phyloP scores from a whole-genome alignment of 2,329 filamentous ascomycete genomes.

The Hypoxylon sp. region DNA sequence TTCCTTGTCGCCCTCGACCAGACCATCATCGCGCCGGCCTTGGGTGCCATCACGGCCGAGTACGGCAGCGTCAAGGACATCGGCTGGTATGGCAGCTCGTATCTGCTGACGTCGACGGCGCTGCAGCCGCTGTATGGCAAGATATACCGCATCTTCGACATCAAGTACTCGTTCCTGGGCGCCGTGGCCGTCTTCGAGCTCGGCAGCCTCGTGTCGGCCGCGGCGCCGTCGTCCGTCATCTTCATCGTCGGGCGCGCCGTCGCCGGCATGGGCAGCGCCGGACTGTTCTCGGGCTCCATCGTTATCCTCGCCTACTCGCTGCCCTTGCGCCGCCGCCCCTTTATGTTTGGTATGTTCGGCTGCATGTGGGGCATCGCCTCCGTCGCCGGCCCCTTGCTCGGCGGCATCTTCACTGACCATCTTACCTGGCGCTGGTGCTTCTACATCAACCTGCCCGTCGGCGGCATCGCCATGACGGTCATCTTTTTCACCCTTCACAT shows the following conservation, averaged over 20 bases:
- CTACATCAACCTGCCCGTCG: constrained; percentile 38
- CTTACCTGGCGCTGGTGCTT: constrained; percentile 38
- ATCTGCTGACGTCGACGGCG: constrained; percentile 38
- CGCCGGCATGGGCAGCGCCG: constrained; percentile 45
- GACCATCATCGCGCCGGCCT: constrained; percentile 37
- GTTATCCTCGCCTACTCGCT: constrained; percentile 33
- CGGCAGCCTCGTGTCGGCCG: constrained; percentile 48
- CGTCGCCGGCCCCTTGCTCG: constrained; percentile 32
- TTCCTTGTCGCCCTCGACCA: constrained; percentile 38
- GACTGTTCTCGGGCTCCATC: constrained; percentile 33
- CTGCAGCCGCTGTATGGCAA: constrained; percentile 42
- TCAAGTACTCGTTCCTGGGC: constrained; percentile 43
- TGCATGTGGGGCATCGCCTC: constrained; percentile 33
- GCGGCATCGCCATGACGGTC: constrained; percentile 41
- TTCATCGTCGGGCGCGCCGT: constrained; percentile 51
- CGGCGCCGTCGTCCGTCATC: constrained; percentile 46
- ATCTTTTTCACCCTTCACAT: constrained; percentile 38
- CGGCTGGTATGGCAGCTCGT: constrained; percentile 43
- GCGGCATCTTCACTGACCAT: constrained; percentile 33
- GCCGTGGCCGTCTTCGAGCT: constrained; percentile 44
- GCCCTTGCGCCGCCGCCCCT: constrained; percentile 20
- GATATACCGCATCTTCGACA: constrained; percentile 44
- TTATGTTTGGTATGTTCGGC: constrained; percentile 30
- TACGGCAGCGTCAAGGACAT: constrained; percentile 42
- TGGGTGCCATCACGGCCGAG: constrained; percentile 41